Conservation (phyloP, 768 basidiomycete genomes). For the Suillus subluteus region DNA sequence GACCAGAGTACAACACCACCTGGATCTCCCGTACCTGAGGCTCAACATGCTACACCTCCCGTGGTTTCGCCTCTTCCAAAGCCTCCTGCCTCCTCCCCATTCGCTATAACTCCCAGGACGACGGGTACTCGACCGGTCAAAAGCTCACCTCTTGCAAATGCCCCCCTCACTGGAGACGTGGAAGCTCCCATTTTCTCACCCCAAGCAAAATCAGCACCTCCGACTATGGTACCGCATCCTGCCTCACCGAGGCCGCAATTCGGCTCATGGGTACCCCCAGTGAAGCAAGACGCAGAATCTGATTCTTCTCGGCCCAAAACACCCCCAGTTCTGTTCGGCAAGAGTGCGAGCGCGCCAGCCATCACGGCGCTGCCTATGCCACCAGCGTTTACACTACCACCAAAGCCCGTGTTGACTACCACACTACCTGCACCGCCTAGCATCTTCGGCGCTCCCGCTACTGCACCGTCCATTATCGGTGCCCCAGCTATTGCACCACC, state of each 20-base stretch:
- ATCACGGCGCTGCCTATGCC: constrained; percentile 19
- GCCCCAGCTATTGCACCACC: constrained; percentile 13
- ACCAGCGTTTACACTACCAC: constrained; percentile 9
- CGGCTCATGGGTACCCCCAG: constrained; percentile 34
- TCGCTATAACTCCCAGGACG: constrained; percentile 55
- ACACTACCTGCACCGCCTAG: constrained; percentile 14
- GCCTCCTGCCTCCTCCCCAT: constrained; percentile 35
- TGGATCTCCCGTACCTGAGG: constrained; percentile 56
- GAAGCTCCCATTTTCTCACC: constrained; percentile 23
- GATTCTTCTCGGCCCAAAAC: constrained; percentile 46
- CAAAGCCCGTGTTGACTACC: constrained; percentile 13
- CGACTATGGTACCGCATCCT: constrained; percentile 36
- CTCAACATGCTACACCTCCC: constrained; percentile 24
- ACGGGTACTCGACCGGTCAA: constrained; percentile 63
- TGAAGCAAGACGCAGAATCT: constrained; percentile 28
- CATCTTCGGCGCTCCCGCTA: constrained; percentile 5
- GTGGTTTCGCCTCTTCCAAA: constrained; percentile 22
- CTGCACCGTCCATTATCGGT: not conserved
- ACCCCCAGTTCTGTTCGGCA: constrained; percentile 45
- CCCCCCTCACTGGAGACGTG: constrained; percentile 51
- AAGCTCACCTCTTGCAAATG: constrained; percentile 76
- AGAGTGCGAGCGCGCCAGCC: constrained; percentile 26
- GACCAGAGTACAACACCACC: constrained; percentile 66
- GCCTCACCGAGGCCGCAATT: constrained; percentile 45
- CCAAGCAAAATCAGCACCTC: constrained; percentile 23